Base-by-base conservation (phyloP, 2,329 filamentous ascomycete genomes). In the Colletotrichum coccodes region DNA sequence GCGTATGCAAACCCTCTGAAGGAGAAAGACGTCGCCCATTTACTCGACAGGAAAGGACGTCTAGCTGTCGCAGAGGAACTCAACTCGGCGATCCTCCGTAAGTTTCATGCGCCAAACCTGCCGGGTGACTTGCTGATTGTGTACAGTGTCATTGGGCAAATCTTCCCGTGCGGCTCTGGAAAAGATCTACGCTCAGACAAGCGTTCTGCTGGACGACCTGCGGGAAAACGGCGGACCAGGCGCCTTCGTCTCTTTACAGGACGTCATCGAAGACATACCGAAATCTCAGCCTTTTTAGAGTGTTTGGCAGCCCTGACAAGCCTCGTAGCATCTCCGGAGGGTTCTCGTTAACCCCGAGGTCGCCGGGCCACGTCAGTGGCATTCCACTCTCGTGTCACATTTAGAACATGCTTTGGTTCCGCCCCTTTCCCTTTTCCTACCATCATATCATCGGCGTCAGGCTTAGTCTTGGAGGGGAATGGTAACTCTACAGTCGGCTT, bases 81-180 rank as follows among this genome's bases (percentile, higher is more conserved):
- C 64, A 98, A 98, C 79, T 93, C 94, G 70, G 95, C 94, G 53
- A 97, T 99, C 74, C 80, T 99, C 69, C 90, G 94, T 97, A 83
- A 83, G 90, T 86, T 21, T 40, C 56, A 21, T 5, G 28, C 18
- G 9, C 11, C 4, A 38, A 26, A 18, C 9, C 12, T 23, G 30
- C 23, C 62, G 14, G 21, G 40, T 12, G 2, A 8, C 2, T 38
- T 28, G 60, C 42, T 59, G 57, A 32, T 4, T 40, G 9, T 36
- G 21, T 50, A 44, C 59, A 98, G 95, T 94, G 47, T 97, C 94
- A 0, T 86, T 98, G 3, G 96, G 96, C 57, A 97, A 97, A 81
- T 95, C 94, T 0, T 94, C 94, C 3, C 90, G 91, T 5, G 93
- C 96, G 2, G 93, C 94, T 1, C 81, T 99, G 34, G 95, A 98